These are phyloP conservation scores for Osmozyma mogii DNA, from an alignment of 805 yeast genomes.

Conservation along the genomic window DNA sequence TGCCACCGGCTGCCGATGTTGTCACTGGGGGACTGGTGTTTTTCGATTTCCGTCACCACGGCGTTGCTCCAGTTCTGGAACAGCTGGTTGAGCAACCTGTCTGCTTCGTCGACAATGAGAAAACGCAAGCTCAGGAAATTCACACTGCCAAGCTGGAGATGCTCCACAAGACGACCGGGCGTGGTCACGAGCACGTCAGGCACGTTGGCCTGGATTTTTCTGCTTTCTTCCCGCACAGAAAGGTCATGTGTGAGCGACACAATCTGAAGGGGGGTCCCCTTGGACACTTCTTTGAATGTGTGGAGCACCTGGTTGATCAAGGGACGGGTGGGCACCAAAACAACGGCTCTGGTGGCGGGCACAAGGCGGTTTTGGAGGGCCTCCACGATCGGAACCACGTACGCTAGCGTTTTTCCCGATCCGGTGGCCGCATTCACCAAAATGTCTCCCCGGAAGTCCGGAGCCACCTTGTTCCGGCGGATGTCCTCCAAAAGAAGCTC, in stretches of 20 bases:
- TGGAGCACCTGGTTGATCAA: conserved; percentile 73
- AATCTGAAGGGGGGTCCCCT: conserved; percentile 61
- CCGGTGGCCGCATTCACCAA: conserved; percentile 94
- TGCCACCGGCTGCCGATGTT: conserved; percentile 25
- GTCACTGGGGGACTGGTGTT: conserved; percentile 9
- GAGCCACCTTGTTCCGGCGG: conserved; percentile 30
- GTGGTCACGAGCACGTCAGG: conserved; percentile 70
- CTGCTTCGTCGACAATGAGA: conserved; percentile 77
- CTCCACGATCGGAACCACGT: conserved; percentile 76
- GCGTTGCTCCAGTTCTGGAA: conserved; percentile 87
- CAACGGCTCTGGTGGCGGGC: conserved; percentile 65
- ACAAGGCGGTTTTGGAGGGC: conserved; percentile 54
- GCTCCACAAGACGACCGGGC: conserved; percentile 82
- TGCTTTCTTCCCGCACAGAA: conserved; percentile 55
- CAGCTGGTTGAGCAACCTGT: conserved; percentile 72
- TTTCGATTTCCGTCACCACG: conserved; percentile 33
- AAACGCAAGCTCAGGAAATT: conserved; percentile 47
- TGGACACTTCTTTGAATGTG: conserved; percentile 50
- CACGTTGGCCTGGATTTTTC: conserved; percentile 31
- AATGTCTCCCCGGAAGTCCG: conserved; percentile 62
- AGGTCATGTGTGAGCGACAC: conserved; percentile 50
- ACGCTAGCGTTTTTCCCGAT: conserved; percentile 91
- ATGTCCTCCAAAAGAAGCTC: conserved; percentile 42
- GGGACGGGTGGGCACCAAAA: conserved; percentile 87
- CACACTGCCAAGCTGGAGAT: conserved; percentile 38